Evolutionary conservation across 768 basidiomycete genomes (phyloP).

Genomic region (Tricholoma sp.): DNA sequence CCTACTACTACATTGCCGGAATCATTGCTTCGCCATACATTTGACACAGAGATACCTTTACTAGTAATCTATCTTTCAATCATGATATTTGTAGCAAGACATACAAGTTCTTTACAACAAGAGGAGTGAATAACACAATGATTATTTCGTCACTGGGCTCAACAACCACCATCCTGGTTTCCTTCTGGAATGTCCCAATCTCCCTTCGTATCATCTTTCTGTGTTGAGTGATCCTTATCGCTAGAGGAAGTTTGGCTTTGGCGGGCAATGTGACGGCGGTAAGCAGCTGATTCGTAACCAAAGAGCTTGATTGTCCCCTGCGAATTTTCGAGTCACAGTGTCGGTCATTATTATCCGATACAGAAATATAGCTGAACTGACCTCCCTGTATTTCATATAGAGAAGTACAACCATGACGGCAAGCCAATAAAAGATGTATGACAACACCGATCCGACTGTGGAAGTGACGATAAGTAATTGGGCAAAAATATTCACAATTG

Average conservation of each 20-base stretch:
- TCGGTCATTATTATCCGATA: background rate
- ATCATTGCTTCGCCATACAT: background rate
- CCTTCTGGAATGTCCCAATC: background rate
- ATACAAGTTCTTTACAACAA: too few species aligned
- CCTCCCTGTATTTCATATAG: conserved; percentile 61
- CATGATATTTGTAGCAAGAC: too few species aligned
- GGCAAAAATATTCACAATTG: background rate
- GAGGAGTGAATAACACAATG: too few species aligned
- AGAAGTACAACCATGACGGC: conserved; percentile 66
- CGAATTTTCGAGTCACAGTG: background rate
- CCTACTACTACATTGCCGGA: background rate
- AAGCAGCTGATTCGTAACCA: background rate
- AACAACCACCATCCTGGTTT: background rate
- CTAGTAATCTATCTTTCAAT: too few species aligned
- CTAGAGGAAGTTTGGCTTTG: too few species aligned
- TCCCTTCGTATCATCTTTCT: background rate
- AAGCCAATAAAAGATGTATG: conserved; percentile 92
- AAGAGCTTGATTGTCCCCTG: background rate
- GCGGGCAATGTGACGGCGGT: background rate
- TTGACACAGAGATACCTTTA: too few species aligned
- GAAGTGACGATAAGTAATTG: background rate
- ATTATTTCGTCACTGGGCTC: too few species aligned
- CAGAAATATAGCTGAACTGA: conserved; percentile 13
- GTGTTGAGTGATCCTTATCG: background rate
- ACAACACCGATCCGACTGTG: conserved; percentile 72